Percentiles rank a stretch among this genome's conserved stretches.
Evolutionary conservation across 73 alveolate species (phyloP).

Genomic region (Stentor roeselii): DNA sequence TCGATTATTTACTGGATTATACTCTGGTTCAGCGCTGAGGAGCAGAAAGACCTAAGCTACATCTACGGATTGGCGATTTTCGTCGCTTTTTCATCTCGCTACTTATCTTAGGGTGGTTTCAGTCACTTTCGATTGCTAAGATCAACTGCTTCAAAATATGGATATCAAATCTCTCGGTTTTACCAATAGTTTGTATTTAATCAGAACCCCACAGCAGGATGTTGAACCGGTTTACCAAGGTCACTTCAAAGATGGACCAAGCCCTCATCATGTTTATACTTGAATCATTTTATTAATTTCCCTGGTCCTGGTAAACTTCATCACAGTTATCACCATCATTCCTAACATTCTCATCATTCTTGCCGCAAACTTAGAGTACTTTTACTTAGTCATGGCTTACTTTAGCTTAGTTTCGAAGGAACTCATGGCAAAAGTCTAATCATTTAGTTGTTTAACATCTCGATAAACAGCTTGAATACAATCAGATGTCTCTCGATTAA

Average conservation of each 20-base stretch:
- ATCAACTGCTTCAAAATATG: neutral
- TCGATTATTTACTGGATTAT: neutral
- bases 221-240: slow-evolving; percentile 73
- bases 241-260: neutral
- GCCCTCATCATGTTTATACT: neutral
- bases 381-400: neutral
- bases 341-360: neutral
- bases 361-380: neutral
- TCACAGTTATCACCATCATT: neutral
- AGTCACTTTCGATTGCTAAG: neutral
- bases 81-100: neutral
- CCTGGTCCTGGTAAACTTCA: neutral
- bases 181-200: slow-evolving; percentile 57
- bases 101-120: neutral
- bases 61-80: neutral
- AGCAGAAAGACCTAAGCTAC: neutral
- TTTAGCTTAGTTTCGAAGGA: neutral
- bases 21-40: neutral
- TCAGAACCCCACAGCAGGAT: slow-evolving; percentile 87
- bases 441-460: slow-evolving; percentile 55
- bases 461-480: slow-evolving; percentile 59
- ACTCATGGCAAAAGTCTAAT: slow-evolving; percentile 52
- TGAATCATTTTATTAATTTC: neutral
- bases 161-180: neutral
- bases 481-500: slow-evolving; percentile 50